Conservation (phyloP, 352 stramenopile genomes). For the Phytophthora crassamura region DNA sequence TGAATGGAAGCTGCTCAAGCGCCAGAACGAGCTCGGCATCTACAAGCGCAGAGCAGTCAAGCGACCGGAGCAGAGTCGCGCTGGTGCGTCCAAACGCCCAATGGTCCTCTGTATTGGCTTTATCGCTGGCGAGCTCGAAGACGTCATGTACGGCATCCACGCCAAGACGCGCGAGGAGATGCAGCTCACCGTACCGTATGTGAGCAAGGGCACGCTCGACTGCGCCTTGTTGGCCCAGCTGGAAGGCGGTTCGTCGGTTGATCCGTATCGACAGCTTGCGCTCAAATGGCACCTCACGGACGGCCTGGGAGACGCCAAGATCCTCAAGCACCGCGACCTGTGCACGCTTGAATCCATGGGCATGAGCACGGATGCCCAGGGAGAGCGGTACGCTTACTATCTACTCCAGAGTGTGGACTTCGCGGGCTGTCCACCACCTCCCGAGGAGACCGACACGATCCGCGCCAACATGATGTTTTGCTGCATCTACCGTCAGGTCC, state of each 20-base stretch:
- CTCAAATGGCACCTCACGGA: conserved; percentile 58
- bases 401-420: conserved; percentile 62
- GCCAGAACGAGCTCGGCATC: conserved; percentile 42
- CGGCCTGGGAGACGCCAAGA: conserved; percentile 31
- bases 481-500: conserved; percentile 61
- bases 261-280: conserved; percentile 58
- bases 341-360: conserved; percentile 62
- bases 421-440: conserved; percentile 41
- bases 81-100: conserved; percentile 24
- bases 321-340: conserved; percentile 58
- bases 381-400: conserved; percentile 51
- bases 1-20: conserved; percentile 49
- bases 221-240: conserved; percentile 53
- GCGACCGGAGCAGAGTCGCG: conserved; percentile 6
- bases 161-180: conserved; percentile 62
- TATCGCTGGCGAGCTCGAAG: conserved; percentile 49
- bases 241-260: conserved; percentile 39
- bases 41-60: conserved; percentile 41
- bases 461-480: conserved; percentile 63
- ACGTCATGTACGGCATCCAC: conserved; percentile 60
- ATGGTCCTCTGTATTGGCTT: conserved; percentile 59
- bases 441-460: conserved; percentile 40
- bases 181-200: conserved; percentile 40
- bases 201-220: conserved; percentile 52
- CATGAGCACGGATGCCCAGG: conserved; percentile 38